phyloP scores from a whole-genome alignment of 139 green algal genomes.

The Dunaliella primolecta region DNA sequence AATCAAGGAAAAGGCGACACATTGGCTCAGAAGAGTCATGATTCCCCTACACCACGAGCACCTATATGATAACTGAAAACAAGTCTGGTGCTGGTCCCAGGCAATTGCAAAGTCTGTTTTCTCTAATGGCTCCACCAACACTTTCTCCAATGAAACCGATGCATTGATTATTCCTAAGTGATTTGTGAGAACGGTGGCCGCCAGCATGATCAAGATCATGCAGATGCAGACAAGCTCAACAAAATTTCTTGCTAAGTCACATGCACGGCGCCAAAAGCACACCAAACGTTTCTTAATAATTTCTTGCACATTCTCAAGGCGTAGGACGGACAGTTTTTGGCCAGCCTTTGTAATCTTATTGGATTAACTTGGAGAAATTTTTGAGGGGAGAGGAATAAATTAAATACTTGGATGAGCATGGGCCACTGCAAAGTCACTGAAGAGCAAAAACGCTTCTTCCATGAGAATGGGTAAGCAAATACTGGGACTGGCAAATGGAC shows the following conservation, averaged over 20 bases:
- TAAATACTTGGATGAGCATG: too few species aligned
- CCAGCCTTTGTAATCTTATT: neutral
- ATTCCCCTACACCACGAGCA: too few species aligned
- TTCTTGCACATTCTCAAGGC: neutral
- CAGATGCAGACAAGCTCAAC: neutral
- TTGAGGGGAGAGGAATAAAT: too few species aligned
- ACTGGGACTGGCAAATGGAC: too few species aligned
- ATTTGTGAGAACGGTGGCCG: too few species aligned
- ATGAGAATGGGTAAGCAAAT: conserved; percentile 7
- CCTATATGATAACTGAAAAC: too few species aligned
- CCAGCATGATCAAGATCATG: neutral
- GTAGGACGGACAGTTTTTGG: neutral
- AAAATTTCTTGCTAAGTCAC: too few species aligned
- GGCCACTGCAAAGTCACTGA: conserved; percentile 6
- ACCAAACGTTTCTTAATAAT: neutral
- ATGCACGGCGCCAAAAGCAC: neutral
- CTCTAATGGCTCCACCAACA: neutral
- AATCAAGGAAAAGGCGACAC: neutral
- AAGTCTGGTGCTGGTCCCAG: too few species aligned
- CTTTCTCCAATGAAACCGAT: neutral
- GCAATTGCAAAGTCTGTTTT: neutral
- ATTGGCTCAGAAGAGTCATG: neutral
- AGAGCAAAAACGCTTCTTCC: conserved; percentile 1
- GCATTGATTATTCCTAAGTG: too few species aligned
- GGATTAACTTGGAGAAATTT: neutral